Base-by-base conservation (phyloP, 176 grass and related monocot species). In the Tillandsia fasciculata region DNA sequence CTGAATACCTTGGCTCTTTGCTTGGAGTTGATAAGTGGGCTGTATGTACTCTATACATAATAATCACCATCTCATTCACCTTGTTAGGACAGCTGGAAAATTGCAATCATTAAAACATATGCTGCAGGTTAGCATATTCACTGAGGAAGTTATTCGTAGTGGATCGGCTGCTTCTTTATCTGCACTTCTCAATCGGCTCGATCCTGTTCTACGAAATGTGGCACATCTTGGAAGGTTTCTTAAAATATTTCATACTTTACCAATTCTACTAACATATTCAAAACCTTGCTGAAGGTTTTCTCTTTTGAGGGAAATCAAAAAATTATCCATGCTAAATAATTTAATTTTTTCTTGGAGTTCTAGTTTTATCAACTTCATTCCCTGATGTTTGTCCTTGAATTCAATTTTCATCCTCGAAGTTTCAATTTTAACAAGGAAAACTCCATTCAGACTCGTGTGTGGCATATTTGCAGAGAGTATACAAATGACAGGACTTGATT, bases 61-160 rank as follows among this genome's bases (percentile, higher is more conserved):
- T 42, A 13, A 57, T 89, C 50, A 65, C 48, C 64, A 51, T 26
- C 50, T 68, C 47, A 74, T 77, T 68, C 51, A 28, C 33, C 33
- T 64, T 68, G 78, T 75, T 74, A 23, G 14, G 7, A 2, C 67
- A 64, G 42, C 52, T 79, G 28, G 49, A 74, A 63, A 70, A 53
- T 74, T 69, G 12, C 70, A 27, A 42, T 17, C 77, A 72, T 64
- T 3, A 59, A 26, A 75, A 65, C 51, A 3, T 80, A 23, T 61
- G 72, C 1, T 68, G 28, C 85, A 99, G 94, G 68, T 93, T 47
- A 83, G 70, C 74, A 93, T 90, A 74, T 99, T 99, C 67, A 93
- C 94, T 53, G 87, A 99, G 86, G 94, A 99, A 93, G 76, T 90
- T 83, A 99, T 99, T 79, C 94, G 94, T 63, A 76, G 86, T 78